A percentile compares a stretch with the other conserved stretches of the same genome.
These are phyloP conservation scores for Yamagishiella unicocca DNA, from an alignment of 139 green algal genomes.

Conservation along the genomic window DNA sequence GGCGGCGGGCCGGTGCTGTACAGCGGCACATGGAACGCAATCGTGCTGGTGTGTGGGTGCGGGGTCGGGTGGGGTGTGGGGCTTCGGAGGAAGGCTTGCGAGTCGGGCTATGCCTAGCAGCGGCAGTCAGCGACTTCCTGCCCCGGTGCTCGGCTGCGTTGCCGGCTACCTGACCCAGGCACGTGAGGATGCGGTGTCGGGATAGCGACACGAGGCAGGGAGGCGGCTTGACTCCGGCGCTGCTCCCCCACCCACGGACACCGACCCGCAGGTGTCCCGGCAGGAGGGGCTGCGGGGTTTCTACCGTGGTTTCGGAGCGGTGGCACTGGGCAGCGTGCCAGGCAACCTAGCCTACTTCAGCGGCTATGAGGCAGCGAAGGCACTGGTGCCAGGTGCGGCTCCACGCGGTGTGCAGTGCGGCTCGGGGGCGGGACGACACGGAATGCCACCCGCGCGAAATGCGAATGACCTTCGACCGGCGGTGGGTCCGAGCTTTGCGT, in stretches of 20 bases:
- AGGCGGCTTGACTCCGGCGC: too few relatives aligned
- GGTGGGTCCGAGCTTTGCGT: too few relatives aligned
- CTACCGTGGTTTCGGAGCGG: constrained; percentile 80
- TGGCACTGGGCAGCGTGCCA: constrained; percentile 75
- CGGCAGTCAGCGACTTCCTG: background rate
- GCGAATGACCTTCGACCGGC: too few relatives aligned
- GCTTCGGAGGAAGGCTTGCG: background rate
- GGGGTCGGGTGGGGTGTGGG: background rate
- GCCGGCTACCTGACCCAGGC: too few relatives aligned
- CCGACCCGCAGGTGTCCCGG: constrained; percentile 57
- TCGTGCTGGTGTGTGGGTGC: constrained; percentile 22
- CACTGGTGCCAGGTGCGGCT: background rate
- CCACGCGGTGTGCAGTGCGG: background rate
- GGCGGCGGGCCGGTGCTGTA: background rate
- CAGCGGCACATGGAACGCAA: constrained; percentile 10
- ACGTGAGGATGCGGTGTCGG: background rate
- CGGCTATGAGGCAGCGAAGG: constrained; percentile 74
- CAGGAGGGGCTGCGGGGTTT: constrained; percentile 73
- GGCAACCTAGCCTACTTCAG: constrained; percentile 86
- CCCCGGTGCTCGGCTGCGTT: too few relatives aligned
- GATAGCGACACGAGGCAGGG: background rate
- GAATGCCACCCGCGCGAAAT: too few relatives aligned
- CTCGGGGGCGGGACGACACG: too few relatives aligned
- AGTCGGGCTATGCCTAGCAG: too few relatives aligned
- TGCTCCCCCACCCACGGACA: background rate